These are phyloP conservation scores for Candida stauntonica DNA, from an alignment of 805 yeast species.

Conservation along the genomic window DNA sequence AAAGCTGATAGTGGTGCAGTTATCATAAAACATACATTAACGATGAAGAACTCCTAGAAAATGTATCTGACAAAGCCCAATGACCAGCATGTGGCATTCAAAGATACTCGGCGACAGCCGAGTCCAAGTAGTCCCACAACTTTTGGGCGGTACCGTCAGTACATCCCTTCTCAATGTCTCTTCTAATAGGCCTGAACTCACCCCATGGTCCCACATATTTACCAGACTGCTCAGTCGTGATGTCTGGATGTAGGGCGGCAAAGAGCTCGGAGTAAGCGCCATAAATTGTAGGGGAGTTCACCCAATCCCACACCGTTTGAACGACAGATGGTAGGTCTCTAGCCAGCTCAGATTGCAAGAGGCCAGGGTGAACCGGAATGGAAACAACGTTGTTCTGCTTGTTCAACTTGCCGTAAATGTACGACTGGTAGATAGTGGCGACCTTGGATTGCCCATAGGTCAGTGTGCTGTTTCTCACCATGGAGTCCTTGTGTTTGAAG, in stretches of 20 bases:
- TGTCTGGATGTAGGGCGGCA: conserved; percentile 36
- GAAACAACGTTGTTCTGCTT: conserved; percentile 28
- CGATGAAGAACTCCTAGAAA: neutral
- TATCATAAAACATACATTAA: no score
- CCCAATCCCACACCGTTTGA: neutral
- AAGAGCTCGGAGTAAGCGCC: conserved; percentile 44
- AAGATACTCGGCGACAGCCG: conserved; percentile 7
- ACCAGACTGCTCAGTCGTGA: conserved; percentile 27
- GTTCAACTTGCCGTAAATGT: conserved; percentile 32
- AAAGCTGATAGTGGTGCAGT: no score
- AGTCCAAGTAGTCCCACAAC: conserved; percentile 34
- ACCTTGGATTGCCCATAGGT: conserved; percentile 42
- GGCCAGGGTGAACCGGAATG: conserved; percentile 39
- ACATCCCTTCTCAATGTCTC: conserved; percentile 32
- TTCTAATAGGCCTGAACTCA: conserved; percentile 31
- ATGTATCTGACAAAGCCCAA: no score
- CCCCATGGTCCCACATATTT: conserved; percentile 41
- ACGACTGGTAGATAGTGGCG: conserved; percentile 33
- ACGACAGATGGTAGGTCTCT: conserved; percentile 20
- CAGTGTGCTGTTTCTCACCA: neutral
- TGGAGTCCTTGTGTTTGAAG: conserved; percentile 14
- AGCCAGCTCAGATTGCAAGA: conserved; percentile 31
- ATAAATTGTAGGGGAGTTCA: conserved; percentile 10
- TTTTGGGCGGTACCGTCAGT: conserved; percentile 30
- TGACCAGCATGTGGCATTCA: no score